These are phyloP conservation scores for Lophium mytilinum DNA, from an alignment of 495 filamentous ascomycete genomes.

Conservation along the genomic window DNA sequence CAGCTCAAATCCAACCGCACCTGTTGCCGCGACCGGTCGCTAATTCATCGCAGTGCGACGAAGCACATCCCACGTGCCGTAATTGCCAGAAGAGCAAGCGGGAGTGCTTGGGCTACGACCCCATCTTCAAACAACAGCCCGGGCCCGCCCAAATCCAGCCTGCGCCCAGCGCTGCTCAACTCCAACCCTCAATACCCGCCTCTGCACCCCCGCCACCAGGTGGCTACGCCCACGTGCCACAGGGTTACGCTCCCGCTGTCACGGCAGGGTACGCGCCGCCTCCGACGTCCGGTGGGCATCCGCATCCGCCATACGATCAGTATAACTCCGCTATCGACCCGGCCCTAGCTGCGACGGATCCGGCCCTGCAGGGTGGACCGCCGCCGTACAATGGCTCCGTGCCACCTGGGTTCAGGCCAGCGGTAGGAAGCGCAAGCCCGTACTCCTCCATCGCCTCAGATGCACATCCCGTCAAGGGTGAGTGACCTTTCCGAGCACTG, in stretches of 20 bases:
- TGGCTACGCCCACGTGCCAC: constrained; percentile 42
- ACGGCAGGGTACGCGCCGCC: constrained; percentile 53
- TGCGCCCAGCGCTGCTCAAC: constrained; percentile 45
- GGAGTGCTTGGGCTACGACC: constrained; percentile 95
- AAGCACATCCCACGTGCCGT: constrained; percentile 85
- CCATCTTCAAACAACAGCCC: constrained; percentile 87
- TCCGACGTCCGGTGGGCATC: constrained; percentile 25
- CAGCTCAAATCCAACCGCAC: constrained; percentile 16
- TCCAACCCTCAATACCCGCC: constrained; percentile 24
- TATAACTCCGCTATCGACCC: constrained; percentile 61
- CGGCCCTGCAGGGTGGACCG: constrained; percentile 16
- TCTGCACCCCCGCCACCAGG: constrained; percentile 19
- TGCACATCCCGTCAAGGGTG: constrained; percentile 39
- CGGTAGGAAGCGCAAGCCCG: constrained; percentile 35
- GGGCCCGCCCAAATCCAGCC: constrained; percentile 73
- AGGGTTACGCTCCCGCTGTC: constrained; percentile 51
- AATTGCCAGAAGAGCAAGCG: constrained; percentile 98
- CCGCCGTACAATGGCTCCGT: constrained; percentile 28
- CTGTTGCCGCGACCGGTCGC: background rate
- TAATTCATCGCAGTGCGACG: constrained; percentile 69
- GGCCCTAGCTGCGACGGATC: constrained; percentile 41
- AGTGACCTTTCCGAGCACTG: constrained; percentile 7
- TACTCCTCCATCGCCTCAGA: constrained; percentile 36
- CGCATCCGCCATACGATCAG: constrained; percentile 48
- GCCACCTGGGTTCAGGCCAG: constrained; percentile 29